These are phyloP conservation scores for Hymenoscyphus scutula DNA, from an alignment of 2,329 filamentous ascomycete species.

Conservation along the genomic window DNA sequence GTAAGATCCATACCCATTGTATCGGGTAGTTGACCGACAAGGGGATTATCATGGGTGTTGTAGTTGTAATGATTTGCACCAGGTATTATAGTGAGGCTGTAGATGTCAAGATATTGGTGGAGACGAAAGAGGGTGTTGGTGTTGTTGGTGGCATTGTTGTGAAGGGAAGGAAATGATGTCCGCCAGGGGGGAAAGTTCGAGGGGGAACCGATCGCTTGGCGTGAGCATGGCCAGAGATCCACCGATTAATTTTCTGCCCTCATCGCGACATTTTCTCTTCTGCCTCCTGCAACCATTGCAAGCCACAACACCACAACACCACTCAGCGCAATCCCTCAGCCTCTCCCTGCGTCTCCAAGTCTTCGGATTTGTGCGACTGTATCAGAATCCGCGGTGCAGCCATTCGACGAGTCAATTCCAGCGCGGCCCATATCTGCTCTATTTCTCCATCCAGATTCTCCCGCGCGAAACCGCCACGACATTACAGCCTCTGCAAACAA, in stretches of 20 bases:
- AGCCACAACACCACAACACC: not conserved
- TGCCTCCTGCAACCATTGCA: not conserved
- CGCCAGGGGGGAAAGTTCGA: not conserved
- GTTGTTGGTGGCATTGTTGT: not conserved
- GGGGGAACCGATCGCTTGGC: not conserved
- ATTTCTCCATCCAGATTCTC: not conserved
- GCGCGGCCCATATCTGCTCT: not conserved
- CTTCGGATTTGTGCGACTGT: not conserved
- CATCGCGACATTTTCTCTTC: not conserved
- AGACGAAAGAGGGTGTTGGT: not conserved
- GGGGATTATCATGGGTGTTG: no score
- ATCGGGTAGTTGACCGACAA: no score
- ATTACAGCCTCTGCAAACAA: not conserved
- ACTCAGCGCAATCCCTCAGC: not conserved
- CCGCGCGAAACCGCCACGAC: not conserved
- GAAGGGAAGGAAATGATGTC: not conserved
- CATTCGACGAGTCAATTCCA: constrained; percentile 1
- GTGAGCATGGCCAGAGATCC: not conserved
- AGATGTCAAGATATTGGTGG: no score
- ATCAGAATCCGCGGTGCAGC: not conserved
- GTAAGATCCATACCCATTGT: no score
- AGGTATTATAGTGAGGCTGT: no score
- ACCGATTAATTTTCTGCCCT: not conserved
- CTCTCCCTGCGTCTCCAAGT: not conserved
- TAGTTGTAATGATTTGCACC: no score